Conservation (phyloP, 2,329 filamentous ascomycete genomes). For the Pseudocercospora musae region DNA sequence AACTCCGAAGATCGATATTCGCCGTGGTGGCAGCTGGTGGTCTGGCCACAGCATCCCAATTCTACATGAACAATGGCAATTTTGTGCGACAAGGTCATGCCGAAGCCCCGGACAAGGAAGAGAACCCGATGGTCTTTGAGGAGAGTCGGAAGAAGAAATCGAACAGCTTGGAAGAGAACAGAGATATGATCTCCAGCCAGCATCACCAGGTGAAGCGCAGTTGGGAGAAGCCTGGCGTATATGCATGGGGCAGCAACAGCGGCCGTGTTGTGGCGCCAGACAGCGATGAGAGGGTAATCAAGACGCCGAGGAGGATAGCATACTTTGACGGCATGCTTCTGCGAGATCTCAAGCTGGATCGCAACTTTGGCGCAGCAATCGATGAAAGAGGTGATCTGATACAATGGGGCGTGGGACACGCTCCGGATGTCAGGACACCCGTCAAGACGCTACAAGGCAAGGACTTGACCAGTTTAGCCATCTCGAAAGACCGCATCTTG, state of each 20-base stretch:
- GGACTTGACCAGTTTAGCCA: constrained; percentile 68
- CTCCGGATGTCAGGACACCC: constrained; percentile 61
- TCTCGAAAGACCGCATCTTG: constrained; percentile 80
- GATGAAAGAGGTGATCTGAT: constrained; percentile 83
- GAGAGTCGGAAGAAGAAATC: constrained; percentile 55
- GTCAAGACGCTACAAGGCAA: constrained; percentile 74
- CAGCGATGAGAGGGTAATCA: constrained; percentile 72
- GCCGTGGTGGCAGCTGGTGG: constrained; percentile 43
- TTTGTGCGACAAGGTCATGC: constrained; percentile 46
- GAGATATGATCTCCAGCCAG: constrained; percentile 76
- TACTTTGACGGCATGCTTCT: constrained; percentile 84
- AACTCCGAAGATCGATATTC: constrained; percentile 44
- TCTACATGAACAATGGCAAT: constrained; percentile 40
- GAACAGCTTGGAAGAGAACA: constrained; percentile 64
- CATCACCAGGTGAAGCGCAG: constrained; percentile 84
- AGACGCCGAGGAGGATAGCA: constrained; percentile 70
- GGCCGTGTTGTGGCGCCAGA: constrained; percentile 83
- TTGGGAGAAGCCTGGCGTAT: constrained; percentile 79
- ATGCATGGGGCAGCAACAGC: constrained; percentile 86
- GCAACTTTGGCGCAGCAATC: constrained; percentile 79
- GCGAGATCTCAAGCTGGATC: constrained; percentile 81
- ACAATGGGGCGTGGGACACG: constrained; percentile 84
- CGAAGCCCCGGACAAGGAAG: constrained; percentile 42
- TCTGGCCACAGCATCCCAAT: constrained; percentile 45
- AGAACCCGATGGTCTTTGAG: constrained; percentile 64